Base-by-base conservation (phyloP, 2,329 filamentous ascomycete genomes). In the Saccharata proteae region DNA sequence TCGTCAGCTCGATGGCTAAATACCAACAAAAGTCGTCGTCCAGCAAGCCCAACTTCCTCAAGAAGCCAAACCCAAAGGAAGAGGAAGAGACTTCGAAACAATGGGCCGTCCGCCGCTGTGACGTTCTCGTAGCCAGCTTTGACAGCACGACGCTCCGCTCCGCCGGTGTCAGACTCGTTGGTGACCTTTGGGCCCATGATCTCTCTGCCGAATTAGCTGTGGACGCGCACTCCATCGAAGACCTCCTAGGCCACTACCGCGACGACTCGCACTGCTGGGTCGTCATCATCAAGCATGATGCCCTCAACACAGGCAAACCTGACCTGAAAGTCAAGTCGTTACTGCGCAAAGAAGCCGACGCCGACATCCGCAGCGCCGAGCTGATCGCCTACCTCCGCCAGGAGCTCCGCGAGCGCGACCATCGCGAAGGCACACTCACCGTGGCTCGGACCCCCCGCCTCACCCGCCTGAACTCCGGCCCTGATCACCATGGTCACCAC, bases 91-190 rank as follows among this genome's bases (percentile, higher is more conserved):
- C 49, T 11, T 42, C 46, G 3, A 34, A 49, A 2, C 52, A 51
- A 1, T 58, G 55, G 55, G 50, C 53, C 42, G 51, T 52, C 17
- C 40, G 48, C 22, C 44, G 83, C 66, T 93, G 86, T 47, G 86
- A 96, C 52, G 81, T 90, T 10, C 72, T 96, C 3, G 77, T 98
- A 21, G 81, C 85, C 8, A 88, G 84, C 45, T 92, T 93, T 45
- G 85, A 93, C 47, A 62, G 78, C 0, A 69, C 74, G 3, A 70
- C 84, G 4, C 69, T 94, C 9, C 75, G 82, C 22, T 80, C 78
- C 1, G 69, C 71, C 0, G 86, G 85, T 2, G 64, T 93, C 15
- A 78, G 81, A 41, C 66, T 94, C 24, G 62, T 94, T 6, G 74
- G 80, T 35, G 72, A 71, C 16, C 67, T 98, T 3, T 96, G 90